Evolutionary conservation across 805 yeast species (phyloP), one percentile per base, ranked within the genome.

Genomic region (Kluyveromyces aestuarii): DNA sequence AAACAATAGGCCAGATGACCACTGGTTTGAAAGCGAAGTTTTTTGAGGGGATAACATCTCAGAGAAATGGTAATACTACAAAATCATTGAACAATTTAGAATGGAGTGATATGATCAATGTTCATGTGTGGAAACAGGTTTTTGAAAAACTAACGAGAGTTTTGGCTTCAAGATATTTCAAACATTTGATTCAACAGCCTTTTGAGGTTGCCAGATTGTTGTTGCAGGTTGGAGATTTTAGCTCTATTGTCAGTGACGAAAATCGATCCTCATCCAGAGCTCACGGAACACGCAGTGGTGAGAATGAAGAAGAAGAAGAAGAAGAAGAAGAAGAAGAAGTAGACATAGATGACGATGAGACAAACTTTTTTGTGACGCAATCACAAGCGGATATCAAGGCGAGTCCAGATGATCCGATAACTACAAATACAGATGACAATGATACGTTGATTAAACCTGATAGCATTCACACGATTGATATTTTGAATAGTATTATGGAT

Each of bases 171-270:
- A 83, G 81, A 54, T 91, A 93, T 68, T 64, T 80, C 48, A 81
- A 80, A 51, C 79, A 82, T 41, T 64, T 88, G 33, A 61, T 86
- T 8, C 77, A 87, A 17, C 97, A 93, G 66, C 98, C 99, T 1
- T 82, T 90, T 64, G 97, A 91, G 56, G 84, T 87, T 16, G 79
- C 86, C 6, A 74, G 91, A 48, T 72, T 87, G 54, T 71, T 90
- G 27, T 67, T 89, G 49, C 98, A 93, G 64, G 84, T 87, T 13
- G 95, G 95, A 3, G 77, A 75, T 33, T 82, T 84, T 60, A 61
- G 62, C 19, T 64, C 68, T 27, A 57, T 17, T 27, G 40, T 17
- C 38, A 61, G 47, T 19, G 37, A 27, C 17, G 48, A 49, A 17
- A 35, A 19, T 17, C 18, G 9, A 6, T 27, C 38, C 17, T 21